Evolutionary conservation across 2,329 filamentous ascomycete genomes (phyloP), one percentile per base, ranked within the genome.

Genomic region (Talaromyces sp.): DNA sequence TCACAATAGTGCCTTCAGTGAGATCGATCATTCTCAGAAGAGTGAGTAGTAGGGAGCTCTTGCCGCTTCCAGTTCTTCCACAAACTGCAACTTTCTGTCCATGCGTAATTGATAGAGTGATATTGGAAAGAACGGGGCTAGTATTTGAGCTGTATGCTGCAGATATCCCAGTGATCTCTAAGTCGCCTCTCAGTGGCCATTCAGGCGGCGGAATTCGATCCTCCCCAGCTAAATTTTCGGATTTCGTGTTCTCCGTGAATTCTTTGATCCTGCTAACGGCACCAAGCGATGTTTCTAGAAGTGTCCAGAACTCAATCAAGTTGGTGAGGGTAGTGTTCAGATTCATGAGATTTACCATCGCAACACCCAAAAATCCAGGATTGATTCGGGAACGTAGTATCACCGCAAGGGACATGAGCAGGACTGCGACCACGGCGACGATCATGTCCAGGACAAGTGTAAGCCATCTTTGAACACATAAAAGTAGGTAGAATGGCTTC

Each of bases 271-370:
- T 75, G 3, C 77, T 72, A 4, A 85, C 76, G 8, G 81, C 81
- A 7, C 82, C 82, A 39, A 85, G 77, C 33, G 78, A 77, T 0
- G 81, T 84, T 62, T 85, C 83, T 10, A 85, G 69, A 41, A 76
- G 74, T 0, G 82, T 84, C 81, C 81, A 85, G 53, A 74, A 77
- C 19, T 73, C 72, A 7, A 82, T 72, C 21, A 82, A 66, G 6
- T 77, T 66, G 54, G 78, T 79, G 57, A 84, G 72, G 51, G 73
- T 76, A 40, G 77, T 73, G 43, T 77, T 81, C 66, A 84, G 81
- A 19, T 75, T 68, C 21, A 84, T 77, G 35, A 83, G 73, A 56
- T 81, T 81, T n/a, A 82, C 67, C 11, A 84, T 67, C 0, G 80
- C 80, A 8, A 84, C 73, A 58, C 81, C 81, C 6, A 82, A 73